Percentiles rank a stretch among this genome's conserved stretches.
Evolutionary conservation across 2,329 filamentous ascomycete genomes (phyloP).

Genomic region (Apiospora hydei): DNA sequence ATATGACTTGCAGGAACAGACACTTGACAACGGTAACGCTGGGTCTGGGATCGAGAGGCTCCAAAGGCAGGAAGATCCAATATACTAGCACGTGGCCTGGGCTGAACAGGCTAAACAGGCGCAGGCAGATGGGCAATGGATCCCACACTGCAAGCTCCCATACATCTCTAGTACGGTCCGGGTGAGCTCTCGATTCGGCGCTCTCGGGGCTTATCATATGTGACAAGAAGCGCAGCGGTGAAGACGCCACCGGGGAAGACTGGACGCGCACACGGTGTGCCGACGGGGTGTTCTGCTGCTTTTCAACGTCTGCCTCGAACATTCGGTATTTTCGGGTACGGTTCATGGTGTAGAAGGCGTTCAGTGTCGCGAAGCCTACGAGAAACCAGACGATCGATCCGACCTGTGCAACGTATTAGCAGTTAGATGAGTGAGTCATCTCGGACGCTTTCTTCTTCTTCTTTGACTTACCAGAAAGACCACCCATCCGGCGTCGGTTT

Average conservation of each 20-base stretch:
- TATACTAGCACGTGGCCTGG: conserved; percentile 93
- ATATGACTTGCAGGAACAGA: conserved; percentile 74
- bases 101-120: conserved; percentile 89
- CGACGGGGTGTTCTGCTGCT: conserved; percentile 78
- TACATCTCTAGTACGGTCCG: conserved; percentile 82
- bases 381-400: conserved; percentile 76
- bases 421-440: conserved; percentile 22
- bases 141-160: conserved; percentile 97
- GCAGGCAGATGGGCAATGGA: conserved; percentile 82
- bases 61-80: conserved; percentile 83
- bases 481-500: conserved; percentile 69
- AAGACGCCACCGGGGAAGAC: conserved; percentile 78
- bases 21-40: conserved; percentile 88
- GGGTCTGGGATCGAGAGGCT: conserved; percentile 76
- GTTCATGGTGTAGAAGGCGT: conserved; percentile 82
- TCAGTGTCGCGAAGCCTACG: conserved; percentile 70
- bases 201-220: conserved; percentile 71
- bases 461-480: conserved; percentile 56
- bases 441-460: not conserved
- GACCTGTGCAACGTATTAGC: conserved; percentile 54
- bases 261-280: conserved; percentile 89
- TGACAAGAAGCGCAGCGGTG: conserved; percentile 78
- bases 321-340: conserved; percentile 88
- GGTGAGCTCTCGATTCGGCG: conserved; percentile 84
- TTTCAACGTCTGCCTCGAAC: conserved; percentile 86